Evolutionary conservation across 495 filamentous ascomycete species (phyloP), one percentile per base, ranked within the genome.

Genomic region (Xylaria venustula): DNA sequence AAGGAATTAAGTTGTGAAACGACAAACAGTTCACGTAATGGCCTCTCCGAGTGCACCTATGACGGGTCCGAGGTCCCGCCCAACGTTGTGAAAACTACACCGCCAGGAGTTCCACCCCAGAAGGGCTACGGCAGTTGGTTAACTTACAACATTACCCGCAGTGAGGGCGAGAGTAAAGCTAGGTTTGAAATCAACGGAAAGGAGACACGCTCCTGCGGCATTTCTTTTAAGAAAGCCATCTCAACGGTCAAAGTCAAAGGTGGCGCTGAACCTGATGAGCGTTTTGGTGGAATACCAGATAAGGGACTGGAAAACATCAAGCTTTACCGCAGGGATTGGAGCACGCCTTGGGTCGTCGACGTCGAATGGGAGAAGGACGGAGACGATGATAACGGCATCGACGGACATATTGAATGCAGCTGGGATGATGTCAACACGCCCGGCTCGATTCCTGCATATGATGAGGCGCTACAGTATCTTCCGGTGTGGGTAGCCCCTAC

Each of bases 371-470:
- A 79, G 42, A 68, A 72, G 3, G 54, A 64, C 4, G 68, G 48
- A 11, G 52, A 67, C 54, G 41, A 37, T 17, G 64, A 58, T 11
- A 67, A 64, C 9, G 79, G 79, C 7, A 70, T 93, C 49, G 82
- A 84, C 60, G 93, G 92, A 0, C 79, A 77, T 46, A 85, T 92
- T 3, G 81, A 89, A 9, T 98, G 93, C 77, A 72, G 90, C 15
- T 98, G 94, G 94, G 90, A 87, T 64, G 94, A 98, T 76, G 85
- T 83, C 28, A 97, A 96, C 63, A 77, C 75, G 11, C 68, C 71
- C 9, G 88, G 87, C 2, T 75, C 79, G 7, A 93, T 98, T 50
- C 92, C 94, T 0, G 94, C 94, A 14, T 81, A 94, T 32, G 90
- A 94, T 64, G 94, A 98, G 75, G 83, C 88, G 19, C 75, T 80